Evolutionary conservation across 2,329 filamentous ascomycete genomes (phyloP).

Genomic region (Sporothrix brunneoviolacea): DNA sequence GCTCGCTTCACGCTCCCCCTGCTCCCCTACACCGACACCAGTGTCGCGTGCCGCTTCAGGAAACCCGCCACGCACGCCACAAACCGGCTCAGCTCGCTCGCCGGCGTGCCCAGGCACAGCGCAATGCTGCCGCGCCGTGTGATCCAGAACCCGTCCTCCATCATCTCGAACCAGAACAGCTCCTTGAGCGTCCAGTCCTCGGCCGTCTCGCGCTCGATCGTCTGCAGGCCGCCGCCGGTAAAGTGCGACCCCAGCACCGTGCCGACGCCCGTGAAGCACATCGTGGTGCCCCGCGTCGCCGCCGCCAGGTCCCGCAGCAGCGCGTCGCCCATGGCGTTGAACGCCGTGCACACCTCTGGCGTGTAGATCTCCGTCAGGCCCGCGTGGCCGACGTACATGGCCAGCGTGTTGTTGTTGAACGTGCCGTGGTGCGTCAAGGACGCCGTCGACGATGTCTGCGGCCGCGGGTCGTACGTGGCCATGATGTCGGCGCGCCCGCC

Average conservation of each 20-base stretch:
- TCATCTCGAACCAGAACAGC: constrained; percentile 19
- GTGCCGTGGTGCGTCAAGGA: constrained; percentile 49
- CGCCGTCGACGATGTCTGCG: constrained; percentile 31
- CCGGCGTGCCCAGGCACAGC: constrained; percentile 15
- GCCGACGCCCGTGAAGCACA: constrained; percentile 33
- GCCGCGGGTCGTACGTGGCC: constrained; percentile 56
- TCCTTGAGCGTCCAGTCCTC: constrained; percentile 18
- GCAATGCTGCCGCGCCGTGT: constrained; percentile 17
- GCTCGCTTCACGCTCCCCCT: not conserved
- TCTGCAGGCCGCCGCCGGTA: constrained; percentile 9
- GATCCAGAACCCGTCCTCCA: constrained; percentile 18
- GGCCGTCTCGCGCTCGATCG: constrained; percentile 14
- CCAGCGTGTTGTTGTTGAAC: constrained; percentile 55
- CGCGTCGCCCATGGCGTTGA: constrained; percentile 27
- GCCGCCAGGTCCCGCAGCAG: constrained; percentile 27
- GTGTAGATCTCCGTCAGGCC: constrained; percentile 33
- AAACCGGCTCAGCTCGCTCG: constrained; percentile 35
- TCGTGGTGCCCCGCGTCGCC: constrained; percentile 27
- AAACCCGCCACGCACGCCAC: constrained; percentile 29
- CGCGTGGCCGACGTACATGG: constrained; percentile 48
- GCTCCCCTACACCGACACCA: constrained; percentile 9
- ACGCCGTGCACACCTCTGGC: constrained; percentile 24
- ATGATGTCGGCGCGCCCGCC: constrained; percentile 60
- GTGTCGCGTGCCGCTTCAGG: constrained; percentile 9
- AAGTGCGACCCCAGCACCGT: constrained; percentile 33